Conservation (phyloP, 192 early-diverging fungal genomes). For the Backusella sp. region DNA sequence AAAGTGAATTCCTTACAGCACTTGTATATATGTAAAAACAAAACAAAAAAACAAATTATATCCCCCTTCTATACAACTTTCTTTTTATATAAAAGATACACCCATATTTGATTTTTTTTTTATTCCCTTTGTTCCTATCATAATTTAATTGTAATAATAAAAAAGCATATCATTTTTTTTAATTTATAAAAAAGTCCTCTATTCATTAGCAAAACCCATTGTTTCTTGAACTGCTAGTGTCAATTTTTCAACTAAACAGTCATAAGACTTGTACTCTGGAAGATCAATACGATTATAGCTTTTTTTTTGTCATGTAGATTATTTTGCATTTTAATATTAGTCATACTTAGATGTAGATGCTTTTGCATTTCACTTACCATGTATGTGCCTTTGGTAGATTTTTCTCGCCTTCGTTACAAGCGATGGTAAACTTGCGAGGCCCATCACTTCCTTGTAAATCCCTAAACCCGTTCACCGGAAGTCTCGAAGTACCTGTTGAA, state of each 20-base stretch:
- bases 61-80: not conserved
- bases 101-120: not conserved
- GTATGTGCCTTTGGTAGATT: conserved; percentile 94
- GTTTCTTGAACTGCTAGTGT: conserved; percentile 95
- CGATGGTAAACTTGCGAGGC: conserved; percentile 91
- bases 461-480: conserved; percentile 98
- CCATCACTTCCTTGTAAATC: conserved; percentile 97
- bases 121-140: not conserved
- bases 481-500: conserved; percentile 95
- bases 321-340: not conserved
- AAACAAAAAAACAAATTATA: not conserved
- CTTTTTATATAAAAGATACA: not conserved
- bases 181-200: not conserved
- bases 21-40: not conserved
- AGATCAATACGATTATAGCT: conserved; percentile 94
- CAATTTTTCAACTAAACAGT: conserved; percentile 52
- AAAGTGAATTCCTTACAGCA: not conserved
- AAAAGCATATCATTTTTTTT: not conserved
- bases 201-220: conserved; percentile 91
- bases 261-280: conserved; percentile 86
- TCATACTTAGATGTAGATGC: not conserved
- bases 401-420: conserved; percentile 85
- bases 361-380: conserved; percentile 54
- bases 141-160: not conserved
- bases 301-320: not conserved